Base-by-base conservation (phyloP, 139 green algal species). In the Gonium pectorale region DNA sequence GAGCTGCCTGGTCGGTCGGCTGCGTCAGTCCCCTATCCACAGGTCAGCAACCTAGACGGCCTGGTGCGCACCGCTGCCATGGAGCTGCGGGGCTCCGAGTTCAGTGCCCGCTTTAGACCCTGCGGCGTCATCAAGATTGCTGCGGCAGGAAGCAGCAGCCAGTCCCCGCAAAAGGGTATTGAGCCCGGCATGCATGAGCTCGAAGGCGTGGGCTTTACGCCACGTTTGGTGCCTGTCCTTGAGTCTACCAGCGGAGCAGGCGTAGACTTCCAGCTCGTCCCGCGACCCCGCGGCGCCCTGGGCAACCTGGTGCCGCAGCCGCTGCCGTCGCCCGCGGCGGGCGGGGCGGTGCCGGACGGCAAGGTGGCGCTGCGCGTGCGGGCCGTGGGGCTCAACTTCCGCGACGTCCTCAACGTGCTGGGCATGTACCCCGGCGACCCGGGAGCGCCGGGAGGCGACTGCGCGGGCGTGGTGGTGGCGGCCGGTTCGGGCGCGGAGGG, bases 341-440 rank as follows among this genome's bases (percentile, higher is more conserved):
- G 86, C 95, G 40, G 89, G 96, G 38, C 41, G 13, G 59, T 81
- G 38, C 67, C 85, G 33, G 64, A 44, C 40, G 77, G 67, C 72
- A 80, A 54, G 52, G 72, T 80, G 35, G 72, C 90, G 33, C 40
- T 98, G 52, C 52, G 83, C 11, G 95, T 98, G 27, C 81, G 86
- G 51, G 94, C 93, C 29, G 92, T 97, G 52, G 94, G 95, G 0
- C 74, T 97, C 71, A 97, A 97, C 87, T 97, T 97, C 94, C 84
- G 93, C 63, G 93, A 96, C 73, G 89, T 95, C 67, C 89, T 93
- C 49, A 94, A 95, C 75, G 85, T 90, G 79, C 91, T 97, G 79
- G 94, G 93, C 79, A 97, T 97, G 95, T 97, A 97, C 89, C 94
- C 94, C 24, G 95, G 95, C 15, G 93, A 97, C 67, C 93, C 94